Percentiles rank a stretch among this genome's conserved stretches.
These are phyloP conservation scores for Aspergillus sparsus DNA, from an alignment of 495 filamentous ascomycete genomes.

Conservation along the genomic window DNA sequence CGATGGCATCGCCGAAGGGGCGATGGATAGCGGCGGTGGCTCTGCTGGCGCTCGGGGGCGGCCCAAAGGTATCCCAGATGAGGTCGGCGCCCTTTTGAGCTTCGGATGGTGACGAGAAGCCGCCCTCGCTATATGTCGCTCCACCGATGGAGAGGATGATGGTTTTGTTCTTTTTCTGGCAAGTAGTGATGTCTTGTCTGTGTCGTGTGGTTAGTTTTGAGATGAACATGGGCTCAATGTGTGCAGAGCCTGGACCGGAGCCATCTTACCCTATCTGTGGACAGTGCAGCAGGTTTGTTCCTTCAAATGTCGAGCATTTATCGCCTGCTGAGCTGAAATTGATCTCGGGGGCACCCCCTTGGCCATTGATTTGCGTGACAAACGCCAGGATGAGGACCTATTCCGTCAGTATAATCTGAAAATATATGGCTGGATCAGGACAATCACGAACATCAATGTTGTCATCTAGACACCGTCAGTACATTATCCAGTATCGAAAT, in stretches of 20 bases:
- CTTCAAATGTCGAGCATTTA: constrained; percentile 57
- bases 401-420: background rate
- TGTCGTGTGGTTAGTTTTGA: constrained; percentile 24
- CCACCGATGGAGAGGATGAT: constrained; percentile 70
- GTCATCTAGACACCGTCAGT: too few relatives aligned
- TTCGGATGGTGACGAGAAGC: constrained; percentile 53
- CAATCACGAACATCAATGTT: constrained; percentile 41
- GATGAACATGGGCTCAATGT: too few relatives aligned
- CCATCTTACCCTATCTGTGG: constrained; percentile 59
- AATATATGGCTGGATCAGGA: background rate
- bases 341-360: constrained; percentile 50
- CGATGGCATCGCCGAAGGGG: constrained; percentile 62
- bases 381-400: constrained; percentile 66
- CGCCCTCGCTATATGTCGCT: constrained; percentile 60
- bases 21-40: constrained; percentile 37
- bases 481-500: constrained; percentile 24
- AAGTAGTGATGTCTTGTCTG: constrained; percentile 60
- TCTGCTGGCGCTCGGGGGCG: constrained; percentile 27
- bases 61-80: constrained; percentile 71
- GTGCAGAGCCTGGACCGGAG: constrained; percentile 1
- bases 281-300: constrained; percentile 58
- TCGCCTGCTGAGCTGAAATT: constrained; percentile 64
- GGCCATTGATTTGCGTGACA: constrained; percentile 53
- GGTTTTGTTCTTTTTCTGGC: constrained; percentile 64
- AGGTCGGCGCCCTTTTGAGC: constrained; percentile 58